Base-by-base conservation (phyloP, 805 yeast genomes). In the Millerozyma acaciae region DNA sequence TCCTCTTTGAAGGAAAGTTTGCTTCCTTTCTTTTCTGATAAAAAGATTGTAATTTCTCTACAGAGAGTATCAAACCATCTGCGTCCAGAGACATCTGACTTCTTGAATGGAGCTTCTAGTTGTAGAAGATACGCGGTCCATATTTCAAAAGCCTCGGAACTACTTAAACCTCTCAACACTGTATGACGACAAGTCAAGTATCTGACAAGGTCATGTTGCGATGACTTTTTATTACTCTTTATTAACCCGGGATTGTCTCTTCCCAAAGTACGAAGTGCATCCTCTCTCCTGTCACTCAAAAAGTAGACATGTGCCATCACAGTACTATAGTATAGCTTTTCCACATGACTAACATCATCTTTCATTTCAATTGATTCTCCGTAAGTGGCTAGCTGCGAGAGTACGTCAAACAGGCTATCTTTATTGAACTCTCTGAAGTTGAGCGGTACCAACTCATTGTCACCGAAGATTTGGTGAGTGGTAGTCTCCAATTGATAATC, bases 401-500 rank as follows among this genome's bases (percentile, higher is more conserved):
- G 34, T 27, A 53, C 55, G 13, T 47, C 54, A 12, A 31, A n/a
- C 10, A n/a, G 12, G 10, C 7, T 7, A 7, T 23, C 26, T n/a
- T 23, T 8, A 28, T 20, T 35, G 27, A 34, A 26, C 21, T 43
- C 13, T 30, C 26, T 30, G 17, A 21, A n/a, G 8, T 22, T 22
- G 6, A 40, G 39, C 5, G 43, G 52, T n/a, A 38, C 37, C 17
- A 53, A 42, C 29, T 50, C 57, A 10, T 43, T 40, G 6, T 59
- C 58, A 12, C 42, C 43, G 28, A 53, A 53, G 34, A 58, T 60
- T 23, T 53, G 50, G 32, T 51, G 54, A 22, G 64, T 46, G 5
- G 57, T 40, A 5, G 52, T 34, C 33, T 60, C 68, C 28, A 64
- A 48, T 43, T 63, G 63, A 45, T 60, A 57, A 39, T 66, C 73